phyloP scores from a whole-genome alignment of 140 eudicot genomes.

The Bidens hawaiensis region DNA sequence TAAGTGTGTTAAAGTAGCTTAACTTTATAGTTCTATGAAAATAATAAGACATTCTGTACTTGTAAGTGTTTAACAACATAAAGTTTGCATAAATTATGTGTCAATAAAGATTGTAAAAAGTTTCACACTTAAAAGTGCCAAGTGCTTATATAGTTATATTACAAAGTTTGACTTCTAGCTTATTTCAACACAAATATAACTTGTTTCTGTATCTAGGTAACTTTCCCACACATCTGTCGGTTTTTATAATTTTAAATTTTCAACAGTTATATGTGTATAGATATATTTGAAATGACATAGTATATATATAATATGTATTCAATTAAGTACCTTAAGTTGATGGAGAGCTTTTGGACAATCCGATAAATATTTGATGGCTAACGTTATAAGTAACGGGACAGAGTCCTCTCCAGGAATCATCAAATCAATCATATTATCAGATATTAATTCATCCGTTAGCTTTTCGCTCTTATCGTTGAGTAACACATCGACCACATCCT shows the following conservation, averaged over 20 bases:
- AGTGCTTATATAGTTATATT: too few relatives aligned
- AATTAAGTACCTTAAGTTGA: constrained; percentile 67
- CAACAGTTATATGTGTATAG: too few relatives aligned
- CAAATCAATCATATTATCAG: constrained; percentile 85
- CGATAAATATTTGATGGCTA: constrained; percentile 74
- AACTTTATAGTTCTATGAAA: background rate
- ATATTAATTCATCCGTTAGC: constrained; percentile 61
- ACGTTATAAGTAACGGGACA: constrained; percentile 72
- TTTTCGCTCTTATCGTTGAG: constrained; percentile 52
- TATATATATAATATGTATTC: background rate
- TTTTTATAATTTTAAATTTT: too few relatives aligned
- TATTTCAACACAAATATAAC: too few relatives aligned
- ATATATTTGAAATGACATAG: too few relatives aligned
- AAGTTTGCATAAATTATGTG: background rate
- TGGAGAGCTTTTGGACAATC: constrained; percentile 80
- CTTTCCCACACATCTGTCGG: background rate
- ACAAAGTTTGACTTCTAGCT: too few relatives aligned
- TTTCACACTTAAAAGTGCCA: too few relatives aligned
- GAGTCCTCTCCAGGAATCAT: constrained; percentile 99
- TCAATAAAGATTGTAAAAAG: background rate
- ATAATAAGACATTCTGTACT: background rate
- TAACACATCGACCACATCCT: constrained; percentile 72
- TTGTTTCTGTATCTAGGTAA: background rate
- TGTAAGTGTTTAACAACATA: background rate
- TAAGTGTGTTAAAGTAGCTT: background rate